Percentiles rank a stretch among this genome's conserved stretches.
phyloP scores from a whole-genome alignment of 2,329 filamentous ascomycete species.

The Sordariomycetes sp. region DNA sequence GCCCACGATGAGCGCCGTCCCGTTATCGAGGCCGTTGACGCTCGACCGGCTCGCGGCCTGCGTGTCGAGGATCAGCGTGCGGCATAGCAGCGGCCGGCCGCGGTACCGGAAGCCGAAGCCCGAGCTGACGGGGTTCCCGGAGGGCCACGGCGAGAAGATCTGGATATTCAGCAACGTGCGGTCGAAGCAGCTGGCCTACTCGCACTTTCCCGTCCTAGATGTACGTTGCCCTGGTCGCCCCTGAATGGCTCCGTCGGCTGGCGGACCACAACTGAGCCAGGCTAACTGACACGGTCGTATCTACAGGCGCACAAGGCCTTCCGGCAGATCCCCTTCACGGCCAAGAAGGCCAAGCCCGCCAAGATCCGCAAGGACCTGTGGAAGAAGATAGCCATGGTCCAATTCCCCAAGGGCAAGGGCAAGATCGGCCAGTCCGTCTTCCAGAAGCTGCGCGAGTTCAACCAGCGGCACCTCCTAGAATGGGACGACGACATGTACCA shows the following conservation, averaged over 20 bases:
- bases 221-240: constrained; percentile 20
- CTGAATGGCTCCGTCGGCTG: neutral
- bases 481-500: constrained; percentile 41
- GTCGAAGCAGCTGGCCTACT: constrained; percentile 42
- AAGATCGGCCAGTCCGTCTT: constrained; percentile 47
- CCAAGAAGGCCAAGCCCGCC: constrained; percentile 54
- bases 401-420: constrained; percentile 41
- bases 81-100: constrained; percentile 20
- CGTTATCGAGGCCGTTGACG: constrained; percentile 15
- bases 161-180: constrained; percentile 42
- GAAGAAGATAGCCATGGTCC: constrained; percentile 48
- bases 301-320: constrained; percentile 30
- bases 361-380: constrained; percentile 60
- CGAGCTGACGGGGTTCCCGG: constrained; percentile 14
- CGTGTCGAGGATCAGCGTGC: constrained; percentile 28
- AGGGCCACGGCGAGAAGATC: constrained; percentile 45
- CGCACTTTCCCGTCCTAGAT: constrained; percentile 31
- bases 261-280: neutral
- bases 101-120: constrained; percentile 10
- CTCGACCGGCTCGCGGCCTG: constrained; percentile 30
- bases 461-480: constrained; percentile 48
- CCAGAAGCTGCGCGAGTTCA: constrained; percentile 55
- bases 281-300: neutral
- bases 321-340: constrained; percentile 52
- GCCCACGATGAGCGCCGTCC: constrained; percentile 17